Base-by-base conservation (phyloP, 192 early-diverging fungal species). In the Dissophora globulifera region DNA sequence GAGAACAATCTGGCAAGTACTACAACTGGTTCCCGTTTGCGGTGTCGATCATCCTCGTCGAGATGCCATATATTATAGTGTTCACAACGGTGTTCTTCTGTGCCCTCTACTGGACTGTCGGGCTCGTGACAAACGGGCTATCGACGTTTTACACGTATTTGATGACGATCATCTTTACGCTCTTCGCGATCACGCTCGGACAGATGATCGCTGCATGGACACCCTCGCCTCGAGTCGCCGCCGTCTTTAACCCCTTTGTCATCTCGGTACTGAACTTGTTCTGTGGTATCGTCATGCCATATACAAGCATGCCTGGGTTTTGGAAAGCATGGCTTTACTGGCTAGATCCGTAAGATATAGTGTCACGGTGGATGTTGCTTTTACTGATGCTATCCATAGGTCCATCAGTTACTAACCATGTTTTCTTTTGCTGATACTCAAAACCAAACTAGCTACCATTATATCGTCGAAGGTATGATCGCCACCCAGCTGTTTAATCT, bases 71-170 rank as follows among this genome's bases (percentile, higher is more conserved):
- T 48, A 82, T 89, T 1, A 50, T 91, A 19, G 50, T 91, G 29
- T 81, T 83, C 32, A 72, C 86, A 52, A 87, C 91, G 0, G 30
- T 83, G 53, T 92, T 88, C 76, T 92, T 92, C 65, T 67, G 86
- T 26, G 72, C 85, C 47, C 92, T 91, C 59, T 94, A 94, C 79
- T 94, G 89, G 88, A 83, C 87, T 35, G 84, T 87, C 12, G 91
- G 90, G 3, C 82, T 94, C 29, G 85, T 83, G 50, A 57, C 31
- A 3, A 62, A 69, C 5, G 67, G 83, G n/a, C 66, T 81, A 41
- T 79, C 84, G 51, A 81, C 78, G 0, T 84, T 86, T 29, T 92
- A 84, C 58, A 91, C 92, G 52, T 94, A 89, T 62, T 54, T 91
- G 42, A 67, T 85, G 41, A 83, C 87, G 48, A 67, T 84, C 13